Evolutionary conservation across 192 early-diverging fungal genomes (phyloP).

Genomic region (Spizellomyces sp.): DNA sequence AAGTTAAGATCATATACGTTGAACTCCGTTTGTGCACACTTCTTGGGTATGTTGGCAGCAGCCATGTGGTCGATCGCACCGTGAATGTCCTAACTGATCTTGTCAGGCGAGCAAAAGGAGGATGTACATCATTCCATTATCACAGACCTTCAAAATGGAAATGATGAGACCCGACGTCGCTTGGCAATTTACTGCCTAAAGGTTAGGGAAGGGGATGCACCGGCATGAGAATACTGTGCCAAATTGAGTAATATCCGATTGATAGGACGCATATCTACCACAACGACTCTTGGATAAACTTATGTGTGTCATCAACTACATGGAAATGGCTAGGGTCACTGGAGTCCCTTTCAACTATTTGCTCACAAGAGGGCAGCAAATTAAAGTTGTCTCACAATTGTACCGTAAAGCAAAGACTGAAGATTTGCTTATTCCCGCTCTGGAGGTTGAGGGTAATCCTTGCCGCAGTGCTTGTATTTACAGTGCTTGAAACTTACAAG

Average conservation of each 20-base stretch:
- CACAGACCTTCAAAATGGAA: conserved; percentile 95
- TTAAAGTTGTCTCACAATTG: conserved; percentile 97
- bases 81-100: background rate
- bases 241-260: background rate
- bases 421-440: conserved; percentile 85
- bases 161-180: conserved; percentile 89
- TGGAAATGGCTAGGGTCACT: conserved; percentile 98
- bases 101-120: conserved; percentile 92
- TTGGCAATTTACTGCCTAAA: conserved; percentile 97
- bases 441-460: conserved; percentile 70
- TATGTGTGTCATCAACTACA: conserved; percentile 95
- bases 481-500: background rate
- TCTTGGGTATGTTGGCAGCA: conserved; percentile 63
- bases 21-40: conserved; percentile 95
- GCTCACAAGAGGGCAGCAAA: conserved; percentile 92
- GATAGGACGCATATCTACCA: conserved; percentile 87
- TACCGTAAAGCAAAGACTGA: conserved; percentile 83
- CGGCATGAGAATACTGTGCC: background rate
- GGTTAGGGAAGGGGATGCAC: conserved; percentile 24
- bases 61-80: background rate
- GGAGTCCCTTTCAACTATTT: conserved; percentile 95
- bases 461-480: no score
- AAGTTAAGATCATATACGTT: conserved; percentile 94
- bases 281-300: conserved; percentile 94
- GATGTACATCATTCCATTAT: conserved; percentile 99